phyloP scores from a whole-genome alignment of 1,284 basidiomycete genomes.

The Boletus mariae region DNA sequence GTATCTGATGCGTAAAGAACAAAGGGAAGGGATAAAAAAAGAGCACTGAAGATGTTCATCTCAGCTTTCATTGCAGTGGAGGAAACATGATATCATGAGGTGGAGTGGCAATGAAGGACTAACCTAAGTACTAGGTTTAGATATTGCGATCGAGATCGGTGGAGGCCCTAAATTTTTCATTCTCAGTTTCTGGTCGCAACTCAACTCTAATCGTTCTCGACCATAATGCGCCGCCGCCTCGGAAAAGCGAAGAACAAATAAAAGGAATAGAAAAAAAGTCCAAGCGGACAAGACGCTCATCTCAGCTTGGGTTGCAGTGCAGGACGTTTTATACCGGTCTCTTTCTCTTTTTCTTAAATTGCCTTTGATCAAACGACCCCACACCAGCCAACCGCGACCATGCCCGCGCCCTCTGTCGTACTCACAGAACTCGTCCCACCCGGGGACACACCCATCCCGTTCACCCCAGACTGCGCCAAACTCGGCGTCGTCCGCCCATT shows the following conservation, averaged over 20 bases:
- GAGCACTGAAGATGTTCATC: too few relatives aligned
- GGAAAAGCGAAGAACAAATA: background rate
- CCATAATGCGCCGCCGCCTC: background rate
- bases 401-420: background rate
- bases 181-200: background rate
- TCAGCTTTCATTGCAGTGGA: too few relatives aligned
- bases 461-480: background rate
- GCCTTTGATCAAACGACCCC: too few relatives aligned
- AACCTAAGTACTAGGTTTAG: too few relatives aligned
- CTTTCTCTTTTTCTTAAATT: background rate
- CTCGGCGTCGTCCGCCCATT: background rate
- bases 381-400: too few relatives aligned
- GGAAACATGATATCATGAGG: too few relatives aligned
- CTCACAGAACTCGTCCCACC: background rate
- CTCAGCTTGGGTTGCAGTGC: background rate
- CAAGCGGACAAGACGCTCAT: background rate
- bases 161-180: background rate
- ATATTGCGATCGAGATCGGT: too few relatives aligned
- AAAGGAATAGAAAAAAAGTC: background rate
- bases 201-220: background rate
- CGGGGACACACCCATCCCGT: background rate
- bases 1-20: too few relatives aligned
- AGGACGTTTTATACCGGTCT: conserved; percentile 1
- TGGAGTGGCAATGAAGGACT: too few relatives aligned
- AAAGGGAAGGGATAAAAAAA: too few relatives aligned